Evolutionary conservation across 2,329 filamentous ascomycete genomes (phyloP).

Genomic region (Colletotrichum viniferum): DNA sequence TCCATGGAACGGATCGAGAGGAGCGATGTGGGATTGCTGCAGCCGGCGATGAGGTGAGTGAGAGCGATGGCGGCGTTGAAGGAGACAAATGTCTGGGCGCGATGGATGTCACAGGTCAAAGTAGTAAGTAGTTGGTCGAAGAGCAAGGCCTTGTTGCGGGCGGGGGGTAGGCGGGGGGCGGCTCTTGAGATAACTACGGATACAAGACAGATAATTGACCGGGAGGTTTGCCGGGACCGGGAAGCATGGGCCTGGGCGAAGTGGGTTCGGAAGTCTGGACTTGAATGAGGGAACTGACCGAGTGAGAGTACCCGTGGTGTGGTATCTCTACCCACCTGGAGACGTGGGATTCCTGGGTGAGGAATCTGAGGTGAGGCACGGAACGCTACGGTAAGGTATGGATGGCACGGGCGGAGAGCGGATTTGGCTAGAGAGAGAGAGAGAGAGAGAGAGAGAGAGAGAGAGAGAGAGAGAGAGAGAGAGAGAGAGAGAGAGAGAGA

Average conservation of each 20-base stretch:
- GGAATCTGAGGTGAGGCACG: background rate
- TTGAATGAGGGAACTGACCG: background rate
- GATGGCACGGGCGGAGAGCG: background rate
- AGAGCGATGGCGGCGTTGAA: background rate
- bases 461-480: background rate
- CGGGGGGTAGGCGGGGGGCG: background rate
- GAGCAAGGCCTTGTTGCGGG: background rate
- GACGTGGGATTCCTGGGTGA: background rate
- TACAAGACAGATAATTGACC: background rate
- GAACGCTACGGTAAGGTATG: background rate
- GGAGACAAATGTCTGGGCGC: background rate
- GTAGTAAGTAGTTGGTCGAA: background rate
- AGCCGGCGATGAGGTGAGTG: background rate
- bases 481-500: background rate
- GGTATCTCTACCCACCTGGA: background rate
- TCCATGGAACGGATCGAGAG: conserved; percentile 1
- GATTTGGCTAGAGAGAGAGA: background rate
- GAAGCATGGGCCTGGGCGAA: background rate
- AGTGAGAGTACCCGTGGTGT: background rate
- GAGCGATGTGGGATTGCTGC: background rate
- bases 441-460: background rate
- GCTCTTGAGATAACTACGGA: background rate
- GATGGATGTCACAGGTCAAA: background rate
- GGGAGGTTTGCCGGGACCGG: conserved; percentile 1
- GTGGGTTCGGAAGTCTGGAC: background rate